Base-by-base conservation (phyloP, 768 basidiomycete species). In the Serendipita sp. region DNA sequence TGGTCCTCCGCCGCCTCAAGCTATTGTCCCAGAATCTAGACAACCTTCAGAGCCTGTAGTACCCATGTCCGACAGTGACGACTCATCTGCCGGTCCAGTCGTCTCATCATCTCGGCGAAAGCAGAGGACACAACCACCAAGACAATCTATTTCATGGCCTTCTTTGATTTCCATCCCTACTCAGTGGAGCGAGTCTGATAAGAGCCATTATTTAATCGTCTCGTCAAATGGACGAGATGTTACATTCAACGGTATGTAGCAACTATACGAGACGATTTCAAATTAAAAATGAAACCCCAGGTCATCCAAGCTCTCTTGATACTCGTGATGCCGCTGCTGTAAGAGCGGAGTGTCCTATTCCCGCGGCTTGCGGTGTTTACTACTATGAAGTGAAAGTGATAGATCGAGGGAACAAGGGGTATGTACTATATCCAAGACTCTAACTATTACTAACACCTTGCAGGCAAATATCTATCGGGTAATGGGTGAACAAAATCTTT, bases 381-480 rank as follows among this genome's bases (percentile, higher is more conserved):
- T 99, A 98, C 73, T 99, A 86, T 72, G 95, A 99, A 76, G 84
- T 92, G 3, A 83, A 88, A 69, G 83, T 98, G 53, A 72, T 87
- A 3, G 84, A 87, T 71, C 89, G 89, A 70, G 87, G 88, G 10
- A 78, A 81, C 47, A 89, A 87, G 73, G 92, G 89, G 92, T 86
- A 69, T 72, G 83, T 75, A n/a, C 2, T 45, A 41, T 7, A 41
- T 41, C 41, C 35, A 7, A 18, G 16, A 7, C 2, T 16, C 32
- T 35, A 8, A 28, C 18, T 62, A 15, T 45, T 24, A 24, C 15
- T 38, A n/a, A 24, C 37, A 28, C 16, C 30, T 32, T 3, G 24
- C 63, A 89, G 88, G 63, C 86, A 87, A 66, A 86, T 92, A 69
- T 88, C 89, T 63, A 80, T 92, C 69, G 90, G 90, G 87, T 90